Base-by-base conservation (phyloP, 2,329 filamentous ascomycete species). In the Ophiosphaerella korrae region DNA sequence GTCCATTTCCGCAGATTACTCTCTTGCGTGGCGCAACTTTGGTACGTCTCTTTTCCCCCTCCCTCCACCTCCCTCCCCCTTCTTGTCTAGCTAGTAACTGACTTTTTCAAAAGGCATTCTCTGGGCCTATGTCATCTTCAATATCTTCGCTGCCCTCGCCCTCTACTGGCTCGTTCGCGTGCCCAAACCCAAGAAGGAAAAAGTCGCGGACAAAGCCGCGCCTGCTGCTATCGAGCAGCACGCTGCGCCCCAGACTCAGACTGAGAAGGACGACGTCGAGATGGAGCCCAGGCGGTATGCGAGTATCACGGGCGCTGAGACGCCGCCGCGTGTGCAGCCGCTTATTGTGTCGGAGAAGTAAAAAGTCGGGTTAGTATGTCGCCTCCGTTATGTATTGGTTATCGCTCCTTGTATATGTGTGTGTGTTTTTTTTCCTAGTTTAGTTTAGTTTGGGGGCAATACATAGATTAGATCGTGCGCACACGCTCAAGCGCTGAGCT, bases 91-190 rank as follows among this genome's bases (percentile, higher is more conserved):
- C 31, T 14, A 45, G 2, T 14, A 38, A 38, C 34, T 13, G 8
- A 24, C 48, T 51, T 7, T 18, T 5, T 11, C 9, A 14, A 21
- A 13, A 35, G 53, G 57, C 2, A 72, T 84, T 40, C 67, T 84
- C 47, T 83, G 78, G 73, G 79, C 68, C 2, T 84, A 75, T 53
- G 73, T 82, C 45, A 70, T 76, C 33, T 82, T 84, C 66, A 84
- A 84, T 58, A 64, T 79, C 14, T 55, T 68, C 26, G 78, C 68
- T 0, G 81, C 82, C 0, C 65, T 82, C 7, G 72, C 75, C 35
- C 62, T 84, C 16, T 84, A 84, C 66, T 84, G 80, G 79, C 64
- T 82, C 35, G 63, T 77, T 16, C 72, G 82, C n/a, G 78, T 84
- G 58, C 82, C 81, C 5, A 80, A 78, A 71, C 66, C 70, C 48